Evolutionary conservation across 2,329 filamentous ascomycete genomes (phyloP).

Genomic region (Pleoardoris graminearum): DNA sequence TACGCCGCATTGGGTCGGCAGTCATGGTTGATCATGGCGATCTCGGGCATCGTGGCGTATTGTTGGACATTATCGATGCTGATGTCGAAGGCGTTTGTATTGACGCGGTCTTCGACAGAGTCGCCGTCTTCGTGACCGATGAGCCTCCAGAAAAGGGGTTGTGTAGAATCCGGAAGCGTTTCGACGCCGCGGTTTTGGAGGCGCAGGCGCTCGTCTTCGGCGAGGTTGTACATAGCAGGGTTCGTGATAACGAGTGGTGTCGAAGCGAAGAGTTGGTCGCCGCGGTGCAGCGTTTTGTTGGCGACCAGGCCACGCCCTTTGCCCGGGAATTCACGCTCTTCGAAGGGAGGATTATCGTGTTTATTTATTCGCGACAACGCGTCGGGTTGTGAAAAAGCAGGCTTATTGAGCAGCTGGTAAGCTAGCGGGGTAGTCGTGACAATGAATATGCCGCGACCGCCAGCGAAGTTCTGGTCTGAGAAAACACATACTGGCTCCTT

Average conservation of each 20-base stretch:
- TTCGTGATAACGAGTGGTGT: conserved; percentile 39
- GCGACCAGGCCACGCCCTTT: conserved; percentile 41
- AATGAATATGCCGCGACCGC: conserved; percentile 38
- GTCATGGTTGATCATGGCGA: conserved; percentile 44
- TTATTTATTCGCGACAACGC: conserved; percentile 26
- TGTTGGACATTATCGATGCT: conserved; percentile 25
- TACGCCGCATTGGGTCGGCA: conserved; percentile 47
- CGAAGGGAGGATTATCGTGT: conserved; percentile 33
- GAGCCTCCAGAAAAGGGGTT: conserved; percentile 33
- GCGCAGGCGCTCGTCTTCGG: conserved; percentile 27
- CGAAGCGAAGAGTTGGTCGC: conserved; percentile 40
- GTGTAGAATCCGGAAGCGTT: conserved; percentile 25
- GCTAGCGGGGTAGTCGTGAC: conserved; percentile 31
- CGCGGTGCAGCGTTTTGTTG: conserved; percentile 39
- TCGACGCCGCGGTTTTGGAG: conserved; percentile 34
- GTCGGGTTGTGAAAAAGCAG: conserved; percentile 31
- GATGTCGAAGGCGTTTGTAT: conserved; percentile 43
- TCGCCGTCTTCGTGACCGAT: conserved; percentile 38
- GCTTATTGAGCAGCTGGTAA: conserved; percentile 33
- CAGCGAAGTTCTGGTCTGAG: conserved; percentile 34
- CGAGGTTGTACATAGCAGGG: conserved; percentile 28
- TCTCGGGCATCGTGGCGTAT: conserved; percentile 40
- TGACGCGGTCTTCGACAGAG: conserved; percentile 38
- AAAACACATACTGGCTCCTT: conserved; percentile 38
- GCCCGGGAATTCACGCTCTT: conserved; percentile 34